A percentile compares a stretch with the other conserved stretches of the same genome.
Evolutionary conservation across 305 asterid genomes (phyloP).

Genomic region (Fraxinus nigra): DNA sequence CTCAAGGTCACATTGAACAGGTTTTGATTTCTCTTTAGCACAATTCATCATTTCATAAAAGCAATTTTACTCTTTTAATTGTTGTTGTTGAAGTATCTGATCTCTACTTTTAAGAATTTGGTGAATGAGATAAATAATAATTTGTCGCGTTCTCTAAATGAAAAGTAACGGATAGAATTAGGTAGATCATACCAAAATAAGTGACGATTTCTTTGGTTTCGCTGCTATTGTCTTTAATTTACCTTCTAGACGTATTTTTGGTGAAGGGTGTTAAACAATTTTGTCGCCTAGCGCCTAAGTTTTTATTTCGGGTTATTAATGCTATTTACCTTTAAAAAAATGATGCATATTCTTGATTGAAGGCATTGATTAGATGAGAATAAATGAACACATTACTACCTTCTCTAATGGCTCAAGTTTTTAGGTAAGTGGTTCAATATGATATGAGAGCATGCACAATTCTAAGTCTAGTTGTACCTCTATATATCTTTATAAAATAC

Average conservation of each 20-base stretch:
- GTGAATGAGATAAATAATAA: not conserved
- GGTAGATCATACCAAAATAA: not conserved
- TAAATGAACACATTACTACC: not conserved
- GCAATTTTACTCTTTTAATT: not conserved
- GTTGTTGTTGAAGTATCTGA: not conserved
- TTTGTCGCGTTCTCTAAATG: not conserved
- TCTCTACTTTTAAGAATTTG: not conserved
- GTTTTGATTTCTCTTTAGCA: not conserved
- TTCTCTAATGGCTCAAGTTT: not conserved
- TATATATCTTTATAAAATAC: not conserved
- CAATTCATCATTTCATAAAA: not conserved
- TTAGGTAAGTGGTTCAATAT: not conserved
- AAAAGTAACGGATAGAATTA: not conserved
- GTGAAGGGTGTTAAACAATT: not conserved
- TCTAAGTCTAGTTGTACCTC: not conserved
- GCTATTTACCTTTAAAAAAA: not conserved
- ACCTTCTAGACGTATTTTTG: not conserved
- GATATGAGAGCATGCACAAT: not conserved
- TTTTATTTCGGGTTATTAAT: not conserved
- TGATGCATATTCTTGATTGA: not conserved
- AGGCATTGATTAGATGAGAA: not conserved
- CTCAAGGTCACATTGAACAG: conserved; percentile 39
- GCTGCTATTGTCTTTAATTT: not conserved
- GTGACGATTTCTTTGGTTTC: not conserved
- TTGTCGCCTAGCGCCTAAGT: not conserved